These are phyloP conservation scores for Picochlorum sp. DNA, from an alignment of 139 green algal genomes.

Conservation along the genomic window DNA sequence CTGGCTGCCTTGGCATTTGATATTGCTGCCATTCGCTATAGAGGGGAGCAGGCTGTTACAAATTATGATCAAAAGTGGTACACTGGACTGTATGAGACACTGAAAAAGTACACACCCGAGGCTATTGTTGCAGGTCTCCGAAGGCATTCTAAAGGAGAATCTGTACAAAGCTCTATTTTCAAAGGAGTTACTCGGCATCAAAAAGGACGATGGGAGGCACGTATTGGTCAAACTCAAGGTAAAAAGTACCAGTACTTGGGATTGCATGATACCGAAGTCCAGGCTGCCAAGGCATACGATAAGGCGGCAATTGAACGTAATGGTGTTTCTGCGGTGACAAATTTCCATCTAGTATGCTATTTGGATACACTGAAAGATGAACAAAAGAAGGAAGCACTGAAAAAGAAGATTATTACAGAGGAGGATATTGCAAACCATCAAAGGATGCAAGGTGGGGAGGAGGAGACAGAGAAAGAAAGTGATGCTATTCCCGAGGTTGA, in stretches of 20 bases:
- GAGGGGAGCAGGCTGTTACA: conserved; percentile 2
- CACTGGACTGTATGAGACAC: neutral
- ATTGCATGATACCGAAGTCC: conserved; percentile 51
- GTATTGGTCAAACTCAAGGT: conserved; percentile 41
- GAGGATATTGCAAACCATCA: too few relatives aligned
- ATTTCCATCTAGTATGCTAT: conserved; percentile 60
- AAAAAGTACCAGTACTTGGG: conserved; percentile 48
- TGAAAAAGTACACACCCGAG: conserved; percentile 1
- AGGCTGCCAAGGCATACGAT: conserved; percentile 70
- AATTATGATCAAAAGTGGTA: conserved; percentile 7
- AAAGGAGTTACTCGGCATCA: conserved; percentile 65
- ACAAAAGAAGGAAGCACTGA: too few relatives aligned
- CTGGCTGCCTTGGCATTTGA: conserved; percentile 15
- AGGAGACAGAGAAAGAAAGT: too few relatives aligned
- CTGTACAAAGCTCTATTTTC: conserved; percentile 43
- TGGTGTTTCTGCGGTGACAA: conserved; percentile 54
- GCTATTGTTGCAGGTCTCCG: conserved; percentile 23
- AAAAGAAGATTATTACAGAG: too few relatives aligned
- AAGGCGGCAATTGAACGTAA: conserved; percentile 41
- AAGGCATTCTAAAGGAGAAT: conserved; percentile 32
- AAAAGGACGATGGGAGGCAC: conserved; percentile 65
- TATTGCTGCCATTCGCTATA: conserved; percentile 2
- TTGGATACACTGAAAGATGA: conserved; percentile 28
- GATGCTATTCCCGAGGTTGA: too few relatives aligned
- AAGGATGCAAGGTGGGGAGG: too few relatives aligned